Percentiles rank a stretch among this genome's conserved stretches.
phyloP scores from a whole-genome alignment of 257 asterid genomes.

The Solanum piurae region DNA sequence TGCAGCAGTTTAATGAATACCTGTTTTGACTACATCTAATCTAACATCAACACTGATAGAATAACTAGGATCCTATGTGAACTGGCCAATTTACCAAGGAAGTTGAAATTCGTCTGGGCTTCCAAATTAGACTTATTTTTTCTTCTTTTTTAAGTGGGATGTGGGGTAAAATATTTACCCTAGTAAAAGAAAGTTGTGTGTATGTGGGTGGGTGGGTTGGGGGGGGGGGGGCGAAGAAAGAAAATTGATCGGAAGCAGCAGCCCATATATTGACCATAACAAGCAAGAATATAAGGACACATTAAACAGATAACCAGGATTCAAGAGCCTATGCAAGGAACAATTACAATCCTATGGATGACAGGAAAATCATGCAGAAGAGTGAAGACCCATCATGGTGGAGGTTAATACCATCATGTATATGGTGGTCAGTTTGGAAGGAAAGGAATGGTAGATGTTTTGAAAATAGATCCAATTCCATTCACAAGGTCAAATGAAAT shows the following conservation, averaged over 20 bases:
- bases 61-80: neutral
- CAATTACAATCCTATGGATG: constrained; percentile 55
- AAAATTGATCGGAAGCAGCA: neutral
- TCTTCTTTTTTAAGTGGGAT: neutral
- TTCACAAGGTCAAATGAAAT: too few species aligned
- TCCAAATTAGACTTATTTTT: neutral
- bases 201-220: too few species aligned
- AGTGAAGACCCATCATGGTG: constrained; percentile 12
- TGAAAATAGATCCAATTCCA: too few species aligned
- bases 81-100: neutral
- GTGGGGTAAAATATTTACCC: neutral
- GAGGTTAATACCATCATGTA: too few species aligned
- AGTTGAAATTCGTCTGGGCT: neutral
- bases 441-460: too few species aligned
- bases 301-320: neutral
- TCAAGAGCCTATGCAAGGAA: neutral
- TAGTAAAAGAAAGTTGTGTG: neutral
- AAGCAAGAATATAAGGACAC: neutral
- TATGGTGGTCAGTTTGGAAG: too few species aligned
- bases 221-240: neutral
- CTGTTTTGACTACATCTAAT: neutral
- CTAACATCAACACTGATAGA: neutral
- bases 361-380: constrained; percentile 40
- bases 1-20: neutral
- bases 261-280: neutral